Conservation (phyloP, 306 rosid genomes). For the Sindora glabra region DNA sequence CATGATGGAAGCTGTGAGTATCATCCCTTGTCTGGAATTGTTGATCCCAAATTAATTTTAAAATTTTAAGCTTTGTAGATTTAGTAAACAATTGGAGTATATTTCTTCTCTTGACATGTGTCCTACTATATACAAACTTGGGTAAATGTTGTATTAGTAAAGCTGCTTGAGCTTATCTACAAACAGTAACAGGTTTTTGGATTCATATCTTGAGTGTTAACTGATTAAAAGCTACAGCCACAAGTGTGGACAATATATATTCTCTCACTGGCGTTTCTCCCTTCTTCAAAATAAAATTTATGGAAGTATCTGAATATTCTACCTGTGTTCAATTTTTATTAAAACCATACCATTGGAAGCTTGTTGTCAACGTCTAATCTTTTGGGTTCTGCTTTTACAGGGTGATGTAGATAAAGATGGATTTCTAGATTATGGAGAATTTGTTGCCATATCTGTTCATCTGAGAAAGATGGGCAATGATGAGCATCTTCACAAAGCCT, state of each 20-base stretch:
- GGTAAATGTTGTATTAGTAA: no score
- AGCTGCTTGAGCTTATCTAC: no score
- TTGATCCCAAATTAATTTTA: neutral
- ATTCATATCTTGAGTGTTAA: no score
- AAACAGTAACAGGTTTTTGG: no score
- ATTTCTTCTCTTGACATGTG: no score
- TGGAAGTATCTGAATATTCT: neutral
- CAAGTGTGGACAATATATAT: no score
- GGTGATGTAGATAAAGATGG: conserved; percentile 91
- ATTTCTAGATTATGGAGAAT: conserved; percentile 72
- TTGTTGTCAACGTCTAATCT: conserved; percentile 5
- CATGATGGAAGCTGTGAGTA: conserved; percentile 94
- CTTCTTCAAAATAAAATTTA: neutral
- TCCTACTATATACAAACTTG: no score
- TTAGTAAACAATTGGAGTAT: no score
- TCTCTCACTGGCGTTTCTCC: no score
- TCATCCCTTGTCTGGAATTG: conserved; percentile 3
- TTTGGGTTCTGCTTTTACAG: conserved; percentile 44
- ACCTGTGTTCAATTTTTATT: neutral
- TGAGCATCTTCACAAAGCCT: conserved; percentile 80
- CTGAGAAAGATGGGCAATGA: conserved; percentile 70
- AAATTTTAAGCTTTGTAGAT: neutral
- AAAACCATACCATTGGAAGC: neutral
- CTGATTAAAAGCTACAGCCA: no score
- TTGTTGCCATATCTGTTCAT: conserved; percentile 86